These are phyloP conservation scores for Ganoderma leucocontextum DNA, from an alignment of 1,284 basidiomycete species.

Conservation along the genomic window DNA sequence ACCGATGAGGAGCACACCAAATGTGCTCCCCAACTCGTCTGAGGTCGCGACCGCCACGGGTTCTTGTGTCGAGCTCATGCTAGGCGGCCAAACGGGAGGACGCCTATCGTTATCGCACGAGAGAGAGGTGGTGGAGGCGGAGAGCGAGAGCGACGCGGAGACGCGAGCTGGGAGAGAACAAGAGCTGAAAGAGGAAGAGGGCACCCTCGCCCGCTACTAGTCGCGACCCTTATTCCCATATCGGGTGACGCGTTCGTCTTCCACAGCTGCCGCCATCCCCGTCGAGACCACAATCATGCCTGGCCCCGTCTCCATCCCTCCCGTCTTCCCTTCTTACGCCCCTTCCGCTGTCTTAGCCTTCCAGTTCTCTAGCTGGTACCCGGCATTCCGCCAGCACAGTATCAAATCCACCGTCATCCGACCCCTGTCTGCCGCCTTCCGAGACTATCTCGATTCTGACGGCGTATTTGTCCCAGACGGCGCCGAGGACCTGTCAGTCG, in stretches of 20 bases:
- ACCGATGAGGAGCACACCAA: slow-evolving; percentile 47
- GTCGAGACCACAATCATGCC: slow-evolving; percentile 35
- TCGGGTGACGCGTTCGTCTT: background rate
- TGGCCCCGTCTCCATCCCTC: slow-evolving; percentile 34
- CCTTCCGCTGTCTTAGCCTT: slow-evolving; percentile 71
- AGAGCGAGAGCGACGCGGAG: background rate
- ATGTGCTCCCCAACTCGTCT: slow-evolving; percentile 40
- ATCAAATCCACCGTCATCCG: slow-evolving; percentile 85
- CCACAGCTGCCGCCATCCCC: background rate
- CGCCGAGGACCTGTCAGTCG: slow-evolving; percentile 74
- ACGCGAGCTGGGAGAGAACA: background rate
- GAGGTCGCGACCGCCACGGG: slow-evolving; percentile 12
- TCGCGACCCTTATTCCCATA: background rate
- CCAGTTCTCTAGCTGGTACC: slow-evolving; percentile 92
- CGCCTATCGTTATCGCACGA: background rate
- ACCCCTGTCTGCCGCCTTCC: slow-evolving; percentile 72
- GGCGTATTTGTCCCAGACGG: slow-evolving; percentile 86
- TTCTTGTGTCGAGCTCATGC: slow-evolving; percentile 12
- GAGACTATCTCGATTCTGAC: slow-evolving; percentile 80
- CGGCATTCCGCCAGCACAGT: slow-evolving; percentile 71
- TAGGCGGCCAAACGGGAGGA: slow-evolving; percentile 1
- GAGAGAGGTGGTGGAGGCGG: background rate
- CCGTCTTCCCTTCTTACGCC: slow-evolving; percentile 61
- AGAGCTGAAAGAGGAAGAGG: background rate
- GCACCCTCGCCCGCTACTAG: background rate